Evolutionary conservation across 306 rosid species (phyloP), one percentile per base, ranked within the genome.

Genomic region (Cercis canadensis): DNA sequence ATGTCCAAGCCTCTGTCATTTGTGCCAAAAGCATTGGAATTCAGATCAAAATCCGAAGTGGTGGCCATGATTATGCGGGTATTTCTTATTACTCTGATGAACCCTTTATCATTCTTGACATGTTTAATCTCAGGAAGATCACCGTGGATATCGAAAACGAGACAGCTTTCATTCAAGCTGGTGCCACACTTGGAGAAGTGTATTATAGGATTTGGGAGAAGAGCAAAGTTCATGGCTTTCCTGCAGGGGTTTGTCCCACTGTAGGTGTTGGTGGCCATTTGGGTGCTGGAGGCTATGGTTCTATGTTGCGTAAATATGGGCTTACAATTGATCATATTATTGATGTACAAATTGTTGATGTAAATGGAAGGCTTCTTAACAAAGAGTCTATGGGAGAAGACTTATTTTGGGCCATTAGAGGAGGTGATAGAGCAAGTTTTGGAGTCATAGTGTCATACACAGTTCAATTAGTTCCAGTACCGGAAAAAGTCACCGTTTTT

Each of bases 221-320:
- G 11, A 74, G 78, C 16, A 57, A 54, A 5, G 49, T 55, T 10
- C 65, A 54, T 33, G 78, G 65, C 0, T 74, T 74, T 2, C 78
- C 78, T 2, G 65, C 51, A 5, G 78, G 78, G 5, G 71, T 64
- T 8, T 74, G 78, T 19, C 65, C 71, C 18, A 74, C 72, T 1
- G 50, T 74, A 0, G 72, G 65, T 9, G 58, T 64, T 1, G 65
- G 72, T 16, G 71, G 78, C 29, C 70, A 62, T 43, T 12, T 62
- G 5, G 19, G 37, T 11, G 67, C 52, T 2, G 67, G 67, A 19
- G 71, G 78, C 15, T 62, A 73, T 18, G 78, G 78, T 10, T 52
- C 53, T 0, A 52, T 73, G 78, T 10, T 62, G 33, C 59, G 78
- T 1, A 29, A 63, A 16, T 54, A 73, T 18, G 78, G 78, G 2